These are phyloP conservation scores for Cyberlindnera bimundalis DNA, from an alignment of 805 yeast genomes.

Conservation along the genomic window DNA sequence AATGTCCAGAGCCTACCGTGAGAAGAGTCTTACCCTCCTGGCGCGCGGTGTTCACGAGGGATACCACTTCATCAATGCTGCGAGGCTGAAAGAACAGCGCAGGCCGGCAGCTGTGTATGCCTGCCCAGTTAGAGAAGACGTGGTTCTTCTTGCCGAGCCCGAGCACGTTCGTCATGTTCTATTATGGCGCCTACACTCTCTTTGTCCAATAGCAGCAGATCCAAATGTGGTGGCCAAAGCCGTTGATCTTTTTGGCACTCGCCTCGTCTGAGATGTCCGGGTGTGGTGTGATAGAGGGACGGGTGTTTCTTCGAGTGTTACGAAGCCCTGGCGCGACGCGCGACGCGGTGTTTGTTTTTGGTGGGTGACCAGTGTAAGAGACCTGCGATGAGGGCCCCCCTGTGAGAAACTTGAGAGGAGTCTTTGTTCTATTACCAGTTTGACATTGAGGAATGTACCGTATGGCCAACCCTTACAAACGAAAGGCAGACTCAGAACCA, in stretches of 20 bases:
- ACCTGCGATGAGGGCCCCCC: too few species aligned
- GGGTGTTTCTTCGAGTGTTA: too few species aligned
- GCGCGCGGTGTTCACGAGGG: conserved; percentile 65
- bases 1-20: conserved; percentile 91
- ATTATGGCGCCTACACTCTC: too few species aligned
- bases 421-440: conserved; percentile 8
- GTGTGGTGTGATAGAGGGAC: conserved; percentile 2
- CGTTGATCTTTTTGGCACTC: too few species aligned
- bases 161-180: conserved; percentile 17
- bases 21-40: conserved; percentile 59
- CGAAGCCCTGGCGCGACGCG: too few species aligned
- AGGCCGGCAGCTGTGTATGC: conserved; percentile 77
- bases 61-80: conserved; percentile 61
- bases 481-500: background rate
- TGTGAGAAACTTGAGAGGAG: too few species aligned
- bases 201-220: too few species aligned
- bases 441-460: conserved; percentile 5
- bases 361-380: conserved; percentile 12
- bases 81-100: conserved; percentile 76
- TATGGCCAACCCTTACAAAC: conserved; percentile 7
- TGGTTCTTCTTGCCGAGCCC: conserved; percentile 33
- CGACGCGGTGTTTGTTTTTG: conserved; percentile 11
- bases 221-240: too few species aligned
- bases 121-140: conserved; percentile 70
- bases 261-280: background rate